Conservation (phyloP, 1,284 basidiomycete species). For the Schizophyllum amplum region DNA sequence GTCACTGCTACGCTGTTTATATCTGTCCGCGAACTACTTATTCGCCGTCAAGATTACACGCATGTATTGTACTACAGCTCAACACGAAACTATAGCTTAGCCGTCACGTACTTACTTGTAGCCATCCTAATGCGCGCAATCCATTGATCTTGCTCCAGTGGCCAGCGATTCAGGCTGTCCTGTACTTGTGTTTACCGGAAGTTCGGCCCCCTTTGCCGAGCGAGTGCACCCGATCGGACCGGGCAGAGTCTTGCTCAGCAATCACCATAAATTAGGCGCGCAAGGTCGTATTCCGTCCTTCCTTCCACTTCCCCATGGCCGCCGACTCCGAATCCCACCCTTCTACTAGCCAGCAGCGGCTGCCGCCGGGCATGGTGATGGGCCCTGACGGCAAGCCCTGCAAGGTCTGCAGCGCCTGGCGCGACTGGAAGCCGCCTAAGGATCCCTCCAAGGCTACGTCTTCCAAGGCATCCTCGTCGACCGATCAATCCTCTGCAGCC, state of each 20-base stretch:
- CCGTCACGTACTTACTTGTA: background rate
- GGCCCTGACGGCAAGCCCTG: constrained; percentile 92
- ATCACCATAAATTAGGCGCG: background rate
- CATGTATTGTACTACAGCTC: too few species aligned
- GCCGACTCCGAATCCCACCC: background rate
- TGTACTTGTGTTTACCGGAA: too few species aligned
- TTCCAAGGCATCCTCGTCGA: constrained; percentile 3
- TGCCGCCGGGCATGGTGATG: constrained; percentile 76
- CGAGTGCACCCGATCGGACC: too few species aligned
- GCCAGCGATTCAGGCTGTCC: too few species aligned
- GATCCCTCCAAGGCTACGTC: constrained; percentile 20
- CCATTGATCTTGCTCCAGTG: background rate
- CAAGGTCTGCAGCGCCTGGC: constrained; percentile 82
- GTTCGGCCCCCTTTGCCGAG: too few species aligned
- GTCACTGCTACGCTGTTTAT: too few species aligned
- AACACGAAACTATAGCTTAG: background rate
- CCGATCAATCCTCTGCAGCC: too few species aligned
- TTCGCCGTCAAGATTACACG: too few species aligned
- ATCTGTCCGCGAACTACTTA: background rate
- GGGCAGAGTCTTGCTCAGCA: background rate
- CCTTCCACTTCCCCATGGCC: background rate
- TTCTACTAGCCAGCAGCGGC: background rate
- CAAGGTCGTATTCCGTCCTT: background rate
- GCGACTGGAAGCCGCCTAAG: constrained; percentile 55
- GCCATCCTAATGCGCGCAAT: background rate